Base-by-base conservation (phyloP, 208 protist species). In the Acanthamoeba culbertsoni region DNA sequence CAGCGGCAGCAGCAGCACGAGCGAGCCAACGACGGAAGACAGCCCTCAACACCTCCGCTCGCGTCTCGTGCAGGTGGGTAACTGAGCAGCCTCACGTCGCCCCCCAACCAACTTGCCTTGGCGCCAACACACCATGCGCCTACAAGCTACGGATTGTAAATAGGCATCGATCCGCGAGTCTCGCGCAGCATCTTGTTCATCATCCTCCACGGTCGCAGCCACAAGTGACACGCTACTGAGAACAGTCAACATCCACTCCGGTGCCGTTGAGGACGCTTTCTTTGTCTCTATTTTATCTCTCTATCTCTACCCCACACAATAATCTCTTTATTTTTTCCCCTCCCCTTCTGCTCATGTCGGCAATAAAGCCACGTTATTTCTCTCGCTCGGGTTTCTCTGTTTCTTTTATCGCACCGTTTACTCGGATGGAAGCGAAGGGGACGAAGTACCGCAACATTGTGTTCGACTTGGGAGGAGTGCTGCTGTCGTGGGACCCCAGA, bases 381-480 rank as follows among this genome's bases (percentile, higher is more conserved):
- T n/a, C n/a, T n/a, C n/a, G n/a, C n/a, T n/a, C n/a, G n/a, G n/a
- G n/a, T n/a, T n/a, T n/a, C n/a, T n/a, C n/a, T n/a, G n/a, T n/a
- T n/a, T n/a, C n/a, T n/a, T n/a, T n/a, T n/a, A n/a, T n/a, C n/a
- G n/a, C n/a, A n/a, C n/a, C n/a, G n/a, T n/a, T n/a, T n/a, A n/a
- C n/a, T n/a, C n/a, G n/a, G n/a, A n/a, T n/a, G n/a, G n/a, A n/a
- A n/a, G n/a, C n/a, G n/a, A n/a, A n/a, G n/a, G n/a, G n/a, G n/a
- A n/a, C n/a, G 68, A 40, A 2, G 68, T 79, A 79, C 68, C 33
- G 40, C 37, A 88, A 88, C 23, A 23, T 88, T 0, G 51, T 88
- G 33, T 88, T 55, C 35, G 77, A 88, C 77, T n/a, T 88, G 48
- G 77, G 77, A 12, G 77, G 77, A 18, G 77, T 88, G 77, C 46